These are phyloP conservation scores for Leptodermis oblonga DNA, from an alignment of 257 asterid species.

Conservation along the genomic window DNA sequence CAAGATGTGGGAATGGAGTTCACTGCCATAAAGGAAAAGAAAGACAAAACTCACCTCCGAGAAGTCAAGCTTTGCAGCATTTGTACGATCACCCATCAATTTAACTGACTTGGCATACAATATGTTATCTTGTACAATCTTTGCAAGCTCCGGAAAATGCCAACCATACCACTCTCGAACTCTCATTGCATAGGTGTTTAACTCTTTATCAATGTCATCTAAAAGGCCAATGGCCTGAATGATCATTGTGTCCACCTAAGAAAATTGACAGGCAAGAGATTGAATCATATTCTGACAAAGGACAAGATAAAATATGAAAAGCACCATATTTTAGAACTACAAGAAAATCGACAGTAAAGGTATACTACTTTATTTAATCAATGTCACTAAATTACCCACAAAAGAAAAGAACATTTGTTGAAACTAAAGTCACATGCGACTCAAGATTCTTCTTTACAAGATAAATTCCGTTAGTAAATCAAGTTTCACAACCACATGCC, in stretches of 20 bases:
- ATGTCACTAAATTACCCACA: neutral
- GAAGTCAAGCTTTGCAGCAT: constrained; percentile 81
- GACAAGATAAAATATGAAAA: neutral
- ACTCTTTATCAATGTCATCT: constrained; percentile 93
- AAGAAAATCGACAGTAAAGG: neutral
- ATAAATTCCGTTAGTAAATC: constrained; percentile 38
- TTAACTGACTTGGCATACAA: constrained; percentile 71
- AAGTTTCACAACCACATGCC: constrained; percentile 7
- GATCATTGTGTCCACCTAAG: constrained; percentile 86
- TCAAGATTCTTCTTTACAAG: neutral
- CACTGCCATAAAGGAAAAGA: neutral
- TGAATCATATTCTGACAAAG: neutral
- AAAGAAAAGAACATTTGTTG: neutral
- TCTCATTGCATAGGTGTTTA: constrained; percentile 91
- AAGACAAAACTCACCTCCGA: constrained; percentile 52
- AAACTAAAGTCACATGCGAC: neutral
- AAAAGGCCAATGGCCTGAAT: constrained; percentile 89
- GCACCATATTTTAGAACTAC: neutral
- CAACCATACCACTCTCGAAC: constrained; percentile 96
- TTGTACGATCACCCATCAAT: constrained; percentile 77
- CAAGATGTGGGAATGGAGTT: constrained; percentile 12
- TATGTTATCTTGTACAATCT: constrained; percentile 80
- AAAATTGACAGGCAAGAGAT: constrained; percentile 4
- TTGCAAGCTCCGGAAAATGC: constrained; percentile 96
- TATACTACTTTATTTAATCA: neutral